Percentiles rank a stretch among this genome's conserved stretches.
phyloP scores from a whole-genome alignment of 2,329 filamentous ascomycete genomes.

The Penicillium verrucosum region DNA sequence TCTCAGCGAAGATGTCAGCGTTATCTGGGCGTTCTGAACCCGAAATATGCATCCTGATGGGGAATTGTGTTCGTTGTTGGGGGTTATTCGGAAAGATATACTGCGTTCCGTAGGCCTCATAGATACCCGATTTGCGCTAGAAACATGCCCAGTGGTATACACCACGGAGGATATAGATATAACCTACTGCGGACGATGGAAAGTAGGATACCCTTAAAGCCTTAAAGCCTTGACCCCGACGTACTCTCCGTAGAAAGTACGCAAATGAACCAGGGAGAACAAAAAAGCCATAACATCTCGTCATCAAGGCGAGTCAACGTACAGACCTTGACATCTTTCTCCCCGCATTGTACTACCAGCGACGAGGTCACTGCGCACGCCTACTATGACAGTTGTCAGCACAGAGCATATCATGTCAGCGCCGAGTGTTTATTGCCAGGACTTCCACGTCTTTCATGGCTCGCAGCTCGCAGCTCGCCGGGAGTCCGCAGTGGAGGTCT shows the following conservation, averaged over 20 bases:
- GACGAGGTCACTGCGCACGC: not conserved
- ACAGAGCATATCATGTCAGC: not conserved
- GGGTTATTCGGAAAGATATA: not conserved
- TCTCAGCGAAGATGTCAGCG: not conserved
- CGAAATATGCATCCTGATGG: too few relatives aligned
- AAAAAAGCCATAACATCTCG: not conserved
- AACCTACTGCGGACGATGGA: not conserved
- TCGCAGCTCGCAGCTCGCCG: constrained; percentile 13
- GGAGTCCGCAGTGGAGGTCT: constrained; percentile 17
- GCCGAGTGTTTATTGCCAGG: not conserved
- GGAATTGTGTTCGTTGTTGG: not conserved
- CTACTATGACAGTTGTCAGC: not conserved
- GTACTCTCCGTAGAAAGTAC: not conserved
- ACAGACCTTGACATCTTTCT: not conserved
- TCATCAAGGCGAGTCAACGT: not conserved
- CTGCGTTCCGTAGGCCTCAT: not conserved
- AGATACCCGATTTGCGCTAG: not conserved
- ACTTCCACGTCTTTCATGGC: not conserved
- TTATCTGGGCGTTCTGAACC: not conserved
- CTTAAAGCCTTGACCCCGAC: not conserved
- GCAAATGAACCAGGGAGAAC: not conserved
- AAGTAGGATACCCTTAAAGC: not conserved
- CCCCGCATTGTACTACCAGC: not conserved
- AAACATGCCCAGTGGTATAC: not conserved
- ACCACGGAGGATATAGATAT: not conserved